Percentiles rank a stretch among this genome's conserved stretches.
Evolutionary conservation across 495 filamentous ascomycete genomes (phyloP).

Genomic region (Aspergillus steynii): DNA sequence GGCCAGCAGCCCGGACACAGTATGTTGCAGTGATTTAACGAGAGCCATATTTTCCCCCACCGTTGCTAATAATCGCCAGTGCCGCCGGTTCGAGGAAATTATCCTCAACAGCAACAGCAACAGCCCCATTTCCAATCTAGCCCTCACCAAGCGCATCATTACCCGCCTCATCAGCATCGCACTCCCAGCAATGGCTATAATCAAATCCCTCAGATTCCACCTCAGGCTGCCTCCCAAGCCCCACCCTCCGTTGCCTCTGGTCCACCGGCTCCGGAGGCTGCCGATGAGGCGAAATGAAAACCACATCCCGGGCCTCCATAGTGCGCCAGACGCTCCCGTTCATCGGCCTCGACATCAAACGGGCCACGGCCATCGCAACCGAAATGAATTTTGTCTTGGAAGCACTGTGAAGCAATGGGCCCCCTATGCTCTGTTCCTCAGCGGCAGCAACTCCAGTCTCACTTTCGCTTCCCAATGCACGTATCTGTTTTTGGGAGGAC

Average conservation of each 20-base stretch:
- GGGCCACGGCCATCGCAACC: not conserved
- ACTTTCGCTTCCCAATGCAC: not conserved
- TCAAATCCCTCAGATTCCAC: slow-evolving; percentile 50
- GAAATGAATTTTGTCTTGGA: not conserved
- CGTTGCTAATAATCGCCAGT: slow-evolving; percentile 44
- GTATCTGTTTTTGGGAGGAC: not conserved
- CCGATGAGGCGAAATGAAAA: slow-evolving; percentile 59
- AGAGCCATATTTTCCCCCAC: not conserved
- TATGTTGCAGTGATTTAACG: slow-evolving; percentile 46
- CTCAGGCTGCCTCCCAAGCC: slow-evolving; percentile 46
- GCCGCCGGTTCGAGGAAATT: slow-evolving; percentile 58
- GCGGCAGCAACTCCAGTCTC: not conserved
- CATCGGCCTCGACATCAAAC: not conserved
- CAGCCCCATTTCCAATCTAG: slow-evolving; percentile 62
- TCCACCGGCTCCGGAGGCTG: slow-evolving; percentile 44
- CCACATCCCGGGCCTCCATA: slow-evolving; percentile 6
- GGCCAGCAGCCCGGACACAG: slow-evolving; percentile 65
- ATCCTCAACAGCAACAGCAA: slow-evolving; percentile 47
- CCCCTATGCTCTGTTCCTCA: not conserved
- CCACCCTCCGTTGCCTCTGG: slow-evolving; percentile 36
- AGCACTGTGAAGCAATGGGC: not conserved
- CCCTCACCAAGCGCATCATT: slow-evolving; percentile 67
- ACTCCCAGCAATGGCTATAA: slow-evolving; percentile 60
- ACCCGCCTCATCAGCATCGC: slow-evolving; percentile 60
- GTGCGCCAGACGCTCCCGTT: slow-evolving; percentile 4